Evolutionary conservation across 371 early-diverging fungal species (phyloP).

Genomic region (Syncephalastrum sp.): DNA sequence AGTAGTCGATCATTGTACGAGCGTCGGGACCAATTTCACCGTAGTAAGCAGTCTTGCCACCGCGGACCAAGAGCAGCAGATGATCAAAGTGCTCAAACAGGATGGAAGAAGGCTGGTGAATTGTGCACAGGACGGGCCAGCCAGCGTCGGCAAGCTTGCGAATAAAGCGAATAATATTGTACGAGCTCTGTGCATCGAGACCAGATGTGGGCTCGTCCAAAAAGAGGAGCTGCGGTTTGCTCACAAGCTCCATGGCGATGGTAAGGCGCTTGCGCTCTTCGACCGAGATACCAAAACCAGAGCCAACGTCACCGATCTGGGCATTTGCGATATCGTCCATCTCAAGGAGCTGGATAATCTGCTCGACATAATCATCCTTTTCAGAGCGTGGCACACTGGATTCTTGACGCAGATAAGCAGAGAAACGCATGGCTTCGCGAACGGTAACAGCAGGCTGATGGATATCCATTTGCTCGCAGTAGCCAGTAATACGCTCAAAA

Average conservation of each 20-base stretch:
- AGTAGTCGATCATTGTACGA: constrained; percentile 52
- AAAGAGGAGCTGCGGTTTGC: constrained; percentile 72
- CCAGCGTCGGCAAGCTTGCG: constrained; percentile 60
- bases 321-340: constrained; percentile 56
- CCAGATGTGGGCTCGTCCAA: constrained; percentile 84
- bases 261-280: constrained; percentile 66
- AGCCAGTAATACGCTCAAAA: constrained; percentile 70
- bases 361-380: constrained; percentile 60
- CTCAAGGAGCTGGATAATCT: constrained; percentile 57
- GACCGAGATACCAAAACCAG: constrained; percentile 49
- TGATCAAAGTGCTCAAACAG: constrained; percentile 67
- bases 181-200: constrained; percentile 62
- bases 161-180: constrained; percentile 64
- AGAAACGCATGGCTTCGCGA: constrained; percentile 66
- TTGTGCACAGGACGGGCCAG: constrained; percentile 58
- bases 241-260: constrained; percentile 69
- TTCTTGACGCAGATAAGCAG: constrained; percentile 64
- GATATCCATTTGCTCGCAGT: constrained; percentile 78
- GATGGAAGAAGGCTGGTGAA: constrained; percentile 67
- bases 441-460: constrained; percentile 58
- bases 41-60: constrained; percentile 58
- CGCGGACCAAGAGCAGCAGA: constrained; percentile 60
- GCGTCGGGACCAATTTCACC: constrained; percentile 60
- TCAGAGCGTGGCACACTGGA: constrained; percentile 46
- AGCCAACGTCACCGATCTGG: constrained; percentile 47